Base-by-base conservation (phyloP, 345 rosid genomes). In the Nasturtium officinale region DNA sequence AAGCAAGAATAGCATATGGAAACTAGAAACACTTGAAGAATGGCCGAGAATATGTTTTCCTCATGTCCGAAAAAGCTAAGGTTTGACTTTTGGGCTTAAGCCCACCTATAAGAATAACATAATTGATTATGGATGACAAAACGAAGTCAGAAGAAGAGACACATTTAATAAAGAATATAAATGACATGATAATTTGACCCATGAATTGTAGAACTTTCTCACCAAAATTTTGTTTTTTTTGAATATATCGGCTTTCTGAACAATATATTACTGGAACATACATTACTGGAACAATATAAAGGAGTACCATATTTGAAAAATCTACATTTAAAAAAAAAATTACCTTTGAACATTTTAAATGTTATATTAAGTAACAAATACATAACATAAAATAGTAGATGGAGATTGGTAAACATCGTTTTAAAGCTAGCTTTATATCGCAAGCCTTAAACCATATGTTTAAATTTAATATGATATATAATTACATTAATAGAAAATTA, bases 101-200 rank as follows among this genome's bases (percentile, higher is more conserved):
- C 66, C 78, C 78, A 74, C 12, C n/a, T 13, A 61, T 3, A 17
- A 7, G 6, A 55, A 6, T n/a, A n/a, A 8, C 59, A 29, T 29
- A 55, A n/a, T 16, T 35, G 46, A 59, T 35, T 17, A 11, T 32
- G 23, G 30, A 5, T 12, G 20, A 15, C 10, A 28, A 28, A 7
- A 57, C 7, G 0, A 30, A 32, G 35, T 54, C 59, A 56, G 25
- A 32, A 56, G 54, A 56, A 56, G 25, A 56, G 23, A 30, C 61
- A 16, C 23, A 30, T 30, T 30, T 56, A 55, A 55, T 11, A 29
- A 29, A 55, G 9, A 12, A 45, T 15, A 42, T 45, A 45, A 45
- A 45, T 45, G 50, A n/a, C 48, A 43, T 43, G 48, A 43, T 42
- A 4, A 15, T 5, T 43, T 15, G 17, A 45, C 50, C 20, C 20